phyloP scores from a whole-genome alignment of 192 early-diverging fungal species.

The Rhizoclosmatium globosum region DNA sequence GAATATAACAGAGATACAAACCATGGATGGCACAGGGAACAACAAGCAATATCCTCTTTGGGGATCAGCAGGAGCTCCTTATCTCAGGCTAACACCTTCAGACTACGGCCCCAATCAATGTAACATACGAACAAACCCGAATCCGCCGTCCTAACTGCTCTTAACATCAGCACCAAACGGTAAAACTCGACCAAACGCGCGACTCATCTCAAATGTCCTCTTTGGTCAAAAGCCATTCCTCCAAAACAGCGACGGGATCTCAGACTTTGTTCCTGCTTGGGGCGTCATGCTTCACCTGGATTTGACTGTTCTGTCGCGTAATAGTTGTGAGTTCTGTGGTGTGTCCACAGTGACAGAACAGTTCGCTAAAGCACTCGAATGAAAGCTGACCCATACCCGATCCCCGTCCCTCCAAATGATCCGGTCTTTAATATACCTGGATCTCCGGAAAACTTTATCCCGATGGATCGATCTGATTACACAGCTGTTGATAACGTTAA shows the following conservation, averaged over 20 bases:
- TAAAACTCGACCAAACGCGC: constrained; percentile 31
- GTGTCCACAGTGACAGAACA: constrained; percentile 18
- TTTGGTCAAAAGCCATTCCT: constrained; percentile 24
- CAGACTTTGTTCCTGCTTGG: constrained; percentile 42
- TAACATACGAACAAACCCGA: background rate
- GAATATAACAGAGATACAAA: too few relatives aligned
- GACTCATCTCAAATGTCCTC: constrained; percentile 33
- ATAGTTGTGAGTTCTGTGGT: constrained; percentile 8
- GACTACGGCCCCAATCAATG: constrained; percentile 31
- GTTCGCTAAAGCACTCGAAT: constrained; percentile 26
- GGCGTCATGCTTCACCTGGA: background rate
- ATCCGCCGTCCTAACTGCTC: background rate
- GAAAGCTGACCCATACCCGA: constrained; percentile 41
- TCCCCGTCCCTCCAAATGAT: constrained; percentile 29
- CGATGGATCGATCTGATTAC: constrained; percentile 17
- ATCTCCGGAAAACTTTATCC: background rate
- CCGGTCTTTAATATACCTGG: background rate
- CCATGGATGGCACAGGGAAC: constrained; percentile 36
- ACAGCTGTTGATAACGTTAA: background rate
- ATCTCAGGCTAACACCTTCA: constrained; percentile 6
- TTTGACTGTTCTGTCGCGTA: background rate
- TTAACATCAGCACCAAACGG: constrained; percentile 4
- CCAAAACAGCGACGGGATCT: constrained; percentile 16
- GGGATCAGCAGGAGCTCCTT: constrained; percentile 17
- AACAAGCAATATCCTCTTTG: constrained; percentile 22